Evolutionary conservation across 2,329 filamentous ascomycete species (phyloP).

Genomic region (Colletotrichum horii): DNA sequence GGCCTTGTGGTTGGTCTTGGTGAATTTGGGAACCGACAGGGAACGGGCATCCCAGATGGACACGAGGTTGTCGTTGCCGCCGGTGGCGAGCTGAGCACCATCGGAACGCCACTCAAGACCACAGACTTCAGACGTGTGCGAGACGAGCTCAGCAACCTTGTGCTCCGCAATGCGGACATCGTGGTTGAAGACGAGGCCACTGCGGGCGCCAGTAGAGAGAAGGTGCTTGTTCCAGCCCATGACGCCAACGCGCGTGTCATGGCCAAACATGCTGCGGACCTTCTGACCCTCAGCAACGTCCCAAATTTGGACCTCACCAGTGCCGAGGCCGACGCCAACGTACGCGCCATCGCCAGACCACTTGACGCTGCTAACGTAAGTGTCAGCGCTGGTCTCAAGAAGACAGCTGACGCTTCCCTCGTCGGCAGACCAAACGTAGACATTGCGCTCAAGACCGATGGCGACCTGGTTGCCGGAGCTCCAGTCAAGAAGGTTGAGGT

Average conservation of each 20-base stretch:
- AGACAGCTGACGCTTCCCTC: conserved; percentile 88
- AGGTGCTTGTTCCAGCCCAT: conserved; percentile 99
- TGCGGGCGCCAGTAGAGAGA: conserved; percentile 92
- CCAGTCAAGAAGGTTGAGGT: conserved; percentile 98
- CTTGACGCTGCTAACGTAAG: conserved; percentile 97
- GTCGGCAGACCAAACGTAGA: conserved; percentile 98
- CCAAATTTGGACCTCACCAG: conserved; percentile 99
- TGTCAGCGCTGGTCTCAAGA: conserved; percentile 86
- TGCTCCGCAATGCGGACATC: conserved; percentile 97
- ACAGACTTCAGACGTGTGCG: conserved; percentile 97
- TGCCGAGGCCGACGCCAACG: conserved; percentile 91
- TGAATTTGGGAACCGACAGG: conserved; percentile 93
- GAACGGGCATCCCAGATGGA: conserved; percentile 99
- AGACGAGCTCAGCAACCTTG: conserved; percentile 96
- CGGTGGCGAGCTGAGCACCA: conserved; percentile 94
- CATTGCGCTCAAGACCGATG: conserved; percentile 94
- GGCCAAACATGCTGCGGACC: conserved; percentile 97
- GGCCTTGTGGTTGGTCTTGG: conserved; percentile 99
- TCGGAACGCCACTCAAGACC: conserved; percentile 98
- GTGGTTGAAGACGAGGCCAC: conserved; percentile 96
- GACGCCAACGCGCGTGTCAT: conserved; percentile 94
- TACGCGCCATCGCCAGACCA: conserved; percentile 98
- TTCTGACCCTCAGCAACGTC: conserved; percentile 94
- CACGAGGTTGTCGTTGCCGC: conserved; percentile 98
- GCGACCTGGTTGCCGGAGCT: conserved; percentile 97